These are phyloP conservation scores for Gynostemma pentaphyllum DNA, from an alignment of 306 rosid genomes.

Conservation along the genomic window DNA sequence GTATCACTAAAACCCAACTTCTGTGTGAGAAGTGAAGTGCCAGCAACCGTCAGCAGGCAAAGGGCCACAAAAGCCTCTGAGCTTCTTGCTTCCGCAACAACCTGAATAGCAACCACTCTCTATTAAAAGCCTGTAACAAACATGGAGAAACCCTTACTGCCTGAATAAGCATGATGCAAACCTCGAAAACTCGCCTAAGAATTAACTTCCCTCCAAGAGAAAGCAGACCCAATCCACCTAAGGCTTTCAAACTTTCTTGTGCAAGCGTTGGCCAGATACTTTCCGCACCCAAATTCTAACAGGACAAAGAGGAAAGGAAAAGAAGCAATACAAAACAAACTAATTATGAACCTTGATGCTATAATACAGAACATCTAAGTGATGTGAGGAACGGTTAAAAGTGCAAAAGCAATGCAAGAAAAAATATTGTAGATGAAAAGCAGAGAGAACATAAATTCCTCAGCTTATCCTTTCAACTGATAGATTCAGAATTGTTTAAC, in stretches of 20 bases:
- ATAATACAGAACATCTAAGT: not conserved
- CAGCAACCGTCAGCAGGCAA: conserved; percentile 89
- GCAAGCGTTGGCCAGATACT: conserved; percentile 96
- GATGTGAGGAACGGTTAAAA: not conserved
- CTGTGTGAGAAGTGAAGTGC: conserved; percentile 89
- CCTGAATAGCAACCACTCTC: conserved; percentile 28
- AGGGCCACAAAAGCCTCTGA: conserved; percentile 99
- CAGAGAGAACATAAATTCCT: not conserved
- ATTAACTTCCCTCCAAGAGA: conserved; percentile 87
- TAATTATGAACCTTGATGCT: not conserved
- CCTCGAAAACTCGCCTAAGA: conserved; percentile 97
- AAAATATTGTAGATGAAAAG: not conserved
- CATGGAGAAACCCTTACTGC: conserved; percentile 12
- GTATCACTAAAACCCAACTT: conserved; percentile 97
- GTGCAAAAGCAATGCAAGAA: not conserved
- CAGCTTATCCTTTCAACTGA: not conserved
- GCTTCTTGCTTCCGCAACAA: conserved; percentile 98
- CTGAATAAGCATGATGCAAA: conserved; percentile 14
- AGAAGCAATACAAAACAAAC: not conserved
- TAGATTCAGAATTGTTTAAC: conserved; percentile 11
- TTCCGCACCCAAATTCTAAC: conserved; percentile 56
- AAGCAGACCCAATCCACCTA: conserved; percentile 88
- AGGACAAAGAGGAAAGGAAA: conserved; percentile 8
- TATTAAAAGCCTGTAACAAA: conserved; percentile 22
- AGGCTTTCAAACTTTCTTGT: conserved; percentile 91